Conservation (phyloP, 164 flowering plant species). For the Protea cynaroides region DNA sequence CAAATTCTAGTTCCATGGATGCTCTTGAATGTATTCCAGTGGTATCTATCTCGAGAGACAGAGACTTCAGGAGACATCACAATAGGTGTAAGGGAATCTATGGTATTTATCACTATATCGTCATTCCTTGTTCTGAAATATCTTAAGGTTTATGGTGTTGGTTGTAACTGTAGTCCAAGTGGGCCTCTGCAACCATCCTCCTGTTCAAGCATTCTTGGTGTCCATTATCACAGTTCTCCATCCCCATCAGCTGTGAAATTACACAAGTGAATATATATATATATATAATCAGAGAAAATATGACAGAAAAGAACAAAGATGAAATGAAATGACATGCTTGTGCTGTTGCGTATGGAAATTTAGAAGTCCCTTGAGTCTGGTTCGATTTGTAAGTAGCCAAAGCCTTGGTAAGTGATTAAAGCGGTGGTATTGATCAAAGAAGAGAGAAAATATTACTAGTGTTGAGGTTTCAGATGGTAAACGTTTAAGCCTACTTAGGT, state of each 20-base stretch:
- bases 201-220: slow-evolving; percentile 62
- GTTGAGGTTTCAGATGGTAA: no score
- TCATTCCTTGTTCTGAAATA: background rate
- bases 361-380: no score
- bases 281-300: background rate
- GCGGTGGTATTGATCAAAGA: no score
- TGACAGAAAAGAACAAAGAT: background rate
- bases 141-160: slow-evolving; percentile 45
- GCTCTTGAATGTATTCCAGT: no score
- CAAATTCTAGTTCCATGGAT: no score
- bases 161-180: slow-evolving; percentile 76
- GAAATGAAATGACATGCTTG: no score
- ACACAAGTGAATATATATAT: background rate
- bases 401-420: no score
- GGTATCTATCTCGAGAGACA: no score
- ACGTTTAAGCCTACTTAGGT: no score
- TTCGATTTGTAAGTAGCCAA: no score
- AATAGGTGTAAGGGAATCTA: background rate
- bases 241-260: slow-evolving; percentile 38
- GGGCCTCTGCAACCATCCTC: slow-evolving; percentile 58
- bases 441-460: no score
- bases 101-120: background rate
- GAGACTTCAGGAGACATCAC: background rate
- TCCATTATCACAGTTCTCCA: slow-evolving; percentile 34
- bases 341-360: no score